These are phyloP conservation scores for Sisymbrium altissimum DNA, from an alignment of 345 rosid species.

Conservation along the genomic window DNA sequence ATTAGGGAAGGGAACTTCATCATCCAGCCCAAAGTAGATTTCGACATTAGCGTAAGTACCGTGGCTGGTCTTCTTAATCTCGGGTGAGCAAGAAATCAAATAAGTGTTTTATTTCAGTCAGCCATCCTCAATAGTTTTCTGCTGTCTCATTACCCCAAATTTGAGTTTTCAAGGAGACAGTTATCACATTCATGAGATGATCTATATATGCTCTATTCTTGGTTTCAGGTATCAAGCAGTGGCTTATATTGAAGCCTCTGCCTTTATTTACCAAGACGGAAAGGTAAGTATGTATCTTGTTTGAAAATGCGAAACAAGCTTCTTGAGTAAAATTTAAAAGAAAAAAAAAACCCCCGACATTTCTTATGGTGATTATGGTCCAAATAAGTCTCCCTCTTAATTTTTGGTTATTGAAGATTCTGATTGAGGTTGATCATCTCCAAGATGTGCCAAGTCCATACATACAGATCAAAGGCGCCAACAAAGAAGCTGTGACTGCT, in stretches of 20 bases:
- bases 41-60: constrained; percentile 94
- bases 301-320: constrained; percentile 11
- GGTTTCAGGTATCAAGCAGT: constrained; percentile 87
- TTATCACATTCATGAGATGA: not conserved
- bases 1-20: constrained; percentile 98
- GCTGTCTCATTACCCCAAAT: not conserved
- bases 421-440: constrained; percentile 91
- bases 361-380: not conserved
- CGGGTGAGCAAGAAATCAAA: constrained; percentile 59
- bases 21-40: constrained; percentile 99
- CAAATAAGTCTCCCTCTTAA: not conserved
- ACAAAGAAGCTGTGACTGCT: constrained; percentile 86
- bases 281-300: constrained; percentile 44
- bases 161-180: not conserved
- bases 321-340: too few relatives aligned
- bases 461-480: constrained; percentile 93
- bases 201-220: constrained; percentile 7
- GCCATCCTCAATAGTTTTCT: not conserved
- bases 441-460: constrained; percentile 79
- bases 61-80: constrained; percentile 98
- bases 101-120: not conserved
- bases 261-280: constrained; percentile 93
- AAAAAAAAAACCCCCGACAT: not conserved
- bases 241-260: constrained; percentile 95
- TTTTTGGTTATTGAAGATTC: constrained; percentile 47